Evolutionary conservation across 2,329 filamentous ascomycete species (phyloP).

Genomic region (Leptosphaerulina australis): DNA sequence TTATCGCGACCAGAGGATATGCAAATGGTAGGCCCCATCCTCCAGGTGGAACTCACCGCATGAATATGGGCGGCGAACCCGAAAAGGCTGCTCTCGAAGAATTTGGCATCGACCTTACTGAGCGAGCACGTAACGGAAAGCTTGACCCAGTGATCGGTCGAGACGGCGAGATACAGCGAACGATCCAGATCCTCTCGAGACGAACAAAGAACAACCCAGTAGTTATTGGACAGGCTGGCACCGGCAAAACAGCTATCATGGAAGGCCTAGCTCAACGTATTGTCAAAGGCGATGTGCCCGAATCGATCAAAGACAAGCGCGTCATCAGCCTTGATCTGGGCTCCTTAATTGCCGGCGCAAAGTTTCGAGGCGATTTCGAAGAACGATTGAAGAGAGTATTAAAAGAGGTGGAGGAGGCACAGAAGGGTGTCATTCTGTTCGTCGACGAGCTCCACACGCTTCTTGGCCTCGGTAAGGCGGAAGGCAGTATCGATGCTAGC

Average conservation of each 20-base stretch:
- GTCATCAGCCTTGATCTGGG: constrained; percentile 89
- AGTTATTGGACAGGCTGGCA: constrained; percentile 88
- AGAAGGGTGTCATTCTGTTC: constrained; percentile 91
- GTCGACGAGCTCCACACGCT: constrained; percentile 93
- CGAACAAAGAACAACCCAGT: constrained; percentile 97
- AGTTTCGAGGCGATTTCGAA: constrained; percentile 95
- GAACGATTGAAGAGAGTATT: constrained; percentile 89
- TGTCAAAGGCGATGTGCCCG: constrained; percentile 88
- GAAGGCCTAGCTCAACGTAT: constrained; percentile 91
- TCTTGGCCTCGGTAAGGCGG: constrained; percentile 89
- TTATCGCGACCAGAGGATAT: constrained; percentile 59
- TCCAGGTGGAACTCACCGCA: constrained; percentile 89
- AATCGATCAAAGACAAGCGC: constrained; percentile 92
- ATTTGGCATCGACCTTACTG: constrained; percentile 89
- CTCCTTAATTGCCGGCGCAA: constrained; percentile 91
- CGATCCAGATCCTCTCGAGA: constrained; percentile 90
- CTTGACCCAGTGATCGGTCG: constrained; percentile 95
- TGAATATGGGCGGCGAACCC: constrained; percentile 78
- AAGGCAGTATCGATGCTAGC: constrained; percentile 95
- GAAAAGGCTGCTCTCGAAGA: constrained; percentile 90
- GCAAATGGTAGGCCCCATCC: constrained; percentile 72
- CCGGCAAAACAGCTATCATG: constrained; percentile 90
- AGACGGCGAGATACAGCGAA: constrained; percentile 88
- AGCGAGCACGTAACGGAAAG: constrained; percentile 82
- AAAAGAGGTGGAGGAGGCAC: constrained; percentile 86